Base-by-base conservation (phyloP, 139 green algal species). In the Nannochloris sp. region DNA sequence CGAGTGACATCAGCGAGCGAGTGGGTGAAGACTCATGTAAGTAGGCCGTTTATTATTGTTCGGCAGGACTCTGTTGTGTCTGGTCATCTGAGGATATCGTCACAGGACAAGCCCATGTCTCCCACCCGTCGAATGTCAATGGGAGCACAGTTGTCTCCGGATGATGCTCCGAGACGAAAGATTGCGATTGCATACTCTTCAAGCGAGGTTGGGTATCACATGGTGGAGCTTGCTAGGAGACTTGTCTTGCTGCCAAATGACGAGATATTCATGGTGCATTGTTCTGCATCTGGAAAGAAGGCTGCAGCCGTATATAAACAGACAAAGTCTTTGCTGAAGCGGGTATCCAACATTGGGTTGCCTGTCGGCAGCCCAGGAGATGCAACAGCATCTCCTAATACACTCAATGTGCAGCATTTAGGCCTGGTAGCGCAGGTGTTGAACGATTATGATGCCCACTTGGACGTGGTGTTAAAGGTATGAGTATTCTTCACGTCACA, bases 231-330 rank as follows among this genome's bases (percentile, higher is more conserved):
- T 19, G 63, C 63, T 2, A 64, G 29, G 50, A 29, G 23, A 11
- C 24, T 70, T 18, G 63, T 60, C 19, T 34, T 70, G 63, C 12
- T 61, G 36, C 44, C 34, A n/a, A 29, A 63, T 24, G 77, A 83
- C 55, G 62, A 73, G 7, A 59, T 83, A 5, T 77, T 68, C 60
- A 25, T 83, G 16, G 51, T 67, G n/a, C 74, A 80, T 60, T 48
- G 37, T n/a, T 70, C 64, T 60, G 3, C 67, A 14, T 37, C 55
- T 15, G 56, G 66, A 23, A 67, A 71, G 29, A 31, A 61, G 24
- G 58, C 37, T 40, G 34, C 8, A 0, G 34, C 57, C 40, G 59
- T 73, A 2, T 40, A 55, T 21, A 59, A 73, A 24, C 37, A 69
- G 19, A 62, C 48, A 2, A 68, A 69, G 19, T 56, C 34, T 44